Evolutionary conservation across 2,329 filamentous ascomycete species (phyloP), one percentile per base, ranked within the genome.

Genomic region (Rhynchosporium agropyri): DNA sequence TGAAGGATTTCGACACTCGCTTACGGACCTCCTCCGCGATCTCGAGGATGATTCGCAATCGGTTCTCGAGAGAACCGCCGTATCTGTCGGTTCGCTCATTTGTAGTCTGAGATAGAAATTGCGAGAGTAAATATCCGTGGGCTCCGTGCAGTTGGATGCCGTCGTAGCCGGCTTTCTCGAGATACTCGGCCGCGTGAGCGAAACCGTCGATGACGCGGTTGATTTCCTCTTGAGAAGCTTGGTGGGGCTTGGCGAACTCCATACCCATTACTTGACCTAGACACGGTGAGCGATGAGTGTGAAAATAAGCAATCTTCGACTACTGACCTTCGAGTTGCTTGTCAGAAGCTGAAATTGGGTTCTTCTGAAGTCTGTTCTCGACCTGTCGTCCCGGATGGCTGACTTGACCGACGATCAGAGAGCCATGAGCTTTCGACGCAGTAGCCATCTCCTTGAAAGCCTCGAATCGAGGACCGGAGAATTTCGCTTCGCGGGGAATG

Each of bases 161-260:
- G 65, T 83, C 78, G 54, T 79, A 90, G 2, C 87, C 87, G 0
- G 85, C 85, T 71, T 84, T 84, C 63, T 88, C 80, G 4, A 84
- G 76, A 66, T 82, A 89, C 69, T 85, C 82, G 0, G 85, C 85
- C 0, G 85, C 80, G 68, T 89, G 82, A 0, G 83, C 83, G 69
- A 87, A 90, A 2, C 80, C 80, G 28, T 84, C 79, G n/a, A 87
- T 79, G n/a, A 90, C 72, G 13, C 76, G 71, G 43, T 78, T 72
- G 67, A 90, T 84, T 55, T 88, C 84, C 13, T 79, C 77, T 29
- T 81, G 75, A 0, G 80, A 81, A 33, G 82, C 83, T 1, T 82
- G 77, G 45, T 79, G 79, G 0, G 84, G 84, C 71, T 82, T 81
- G 3, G 76, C 81, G 64, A 84, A 86, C 0, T 73, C 77, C 78